Base-by-base conservation (phyloP, 805 yeast species). In the Wickerhamiella slavikovae region DNA sequence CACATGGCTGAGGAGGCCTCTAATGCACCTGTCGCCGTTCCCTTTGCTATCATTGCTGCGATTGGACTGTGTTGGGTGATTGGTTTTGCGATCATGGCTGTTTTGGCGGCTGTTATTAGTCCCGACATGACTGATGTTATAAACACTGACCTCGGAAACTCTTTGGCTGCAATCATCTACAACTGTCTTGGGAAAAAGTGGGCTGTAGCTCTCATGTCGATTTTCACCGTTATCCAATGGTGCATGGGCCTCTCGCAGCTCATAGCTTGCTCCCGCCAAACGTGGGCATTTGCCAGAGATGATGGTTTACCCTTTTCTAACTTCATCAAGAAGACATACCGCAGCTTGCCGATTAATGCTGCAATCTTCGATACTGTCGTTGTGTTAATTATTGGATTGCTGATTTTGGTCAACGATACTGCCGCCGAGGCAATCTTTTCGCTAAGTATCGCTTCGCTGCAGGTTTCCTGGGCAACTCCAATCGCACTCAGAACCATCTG, bases 211-310 rank as follows among this genome's bases (percentile, higher is more conserved):
- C 58, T 71, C 37, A 66, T 71, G 71, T 39, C 66, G 3, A 39
- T 71, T 29, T 62, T 69, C 44, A 62, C 69, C 10, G 44, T 60
- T 36, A 68, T 75, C 15, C 78, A 71, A 45, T 68, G 64, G 48
- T 51, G 71, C 31, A 72, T 71, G 78, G 74, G 75, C 12, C 58
- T 66, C 15, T 66, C 74, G 3, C 60, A 66, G 31, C 52, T 70
- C 28, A 60, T 70, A 28, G 78, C 79, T 8, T 61, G 66, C 5
- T 69, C 77, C 4, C 62, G 82, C 48, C 80, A 72, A 47, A 59
- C 70, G 29, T 73, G 75, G 69, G 79, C 80, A 1, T 70, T 72
- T 48, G 69, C 78, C 24, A 64, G 85, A 53, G 85, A 74, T 47
- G 70, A 71, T 41, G 82, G 80, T 11, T 57, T 74, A 33, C 83